Evolutionary conservation across 2,329 filamentous ascomycete genomes (phyloP), one percentile per base, ranked within the genome.

Genomic region (Aureobasidium sp.): DNA sequence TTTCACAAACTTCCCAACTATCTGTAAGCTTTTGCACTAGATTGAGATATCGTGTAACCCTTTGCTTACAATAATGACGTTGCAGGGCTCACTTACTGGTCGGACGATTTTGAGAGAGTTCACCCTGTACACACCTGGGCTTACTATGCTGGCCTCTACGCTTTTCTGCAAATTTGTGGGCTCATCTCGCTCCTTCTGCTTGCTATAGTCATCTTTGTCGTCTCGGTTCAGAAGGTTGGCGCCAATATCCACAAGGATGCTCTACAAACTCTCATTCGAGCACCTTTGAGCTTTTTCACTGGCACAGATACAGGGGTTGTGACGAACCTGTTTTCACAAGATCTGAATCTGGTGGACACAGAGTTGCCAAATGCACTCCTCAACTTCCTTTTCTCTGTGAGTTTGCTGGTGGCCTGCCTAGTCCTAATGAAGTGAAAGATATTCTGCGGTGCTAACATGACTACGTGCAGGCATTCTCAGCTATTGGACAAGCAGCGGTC

Each of bases 291-390:
- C n/a, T 53, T 53, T 20, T 53, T 53, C 51, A 39, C 51, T 26
- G 32, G 51, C 34, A 53, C 51, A 26, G 52, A 59, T 5, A 56
- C 66, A 34, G 63, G 63, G 20, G 52, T 53, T 26, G 36, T 63
- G 15, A 61, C 62, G 12, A 81, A 80, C 63, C 69, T 76, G n/a
- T 81, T 81, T 66, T 75, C 73, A 20, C 77, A 79, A 64, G 78
- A 81, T 68, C 68, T 80, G 3, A 70, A 74, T 59, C 67, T 81
- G 20, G 76, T 80, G 13, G 78, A 81, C 50, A 75, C 71, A 64
- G 73, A 77, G 50, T 66, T 80, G 20, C 41, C 64, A 5, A 60
- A 61, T 27, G 62, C 57, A 24, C 27, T 60, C 12, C 32, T 62
- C 7, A 62, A 65, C 44, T 50, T 50, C 5, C 37, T 62, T 7